Evolutionary conservation across 2,329 filamentous ascomycete genomes (phyloP).

Genomic region (Trichoderma brevicompactum): DNA sequence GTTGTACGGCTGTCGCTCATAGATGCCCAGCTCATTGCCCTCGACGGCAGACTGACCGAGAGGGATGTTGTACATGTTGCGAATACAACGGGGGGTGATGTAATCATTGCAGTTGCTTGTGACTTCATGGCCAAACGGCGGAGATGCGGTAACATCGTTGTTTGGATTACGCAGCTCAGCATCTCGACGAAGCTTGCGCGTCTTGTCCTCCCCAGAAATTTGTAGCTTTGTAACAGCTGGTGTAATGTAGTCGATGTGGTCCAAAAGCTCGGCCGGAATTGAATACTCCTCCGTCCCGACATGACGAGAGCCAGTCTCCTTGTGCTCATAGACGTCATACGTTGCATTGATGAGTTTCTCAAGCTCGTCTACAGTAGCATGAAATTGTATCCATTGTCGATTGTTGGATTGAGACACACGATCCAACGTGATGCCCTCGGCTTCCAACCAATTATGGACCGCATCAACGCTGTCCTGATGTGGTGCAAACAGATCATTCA

Average conservation of each 20-base stretch:
- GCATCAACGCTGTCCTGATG: neutral
- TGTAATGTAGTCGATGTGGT: conserved; percentile 9
- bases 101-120: neutral
- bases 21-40: conserved; percentile 11
- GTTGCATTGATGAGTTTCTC: neutral
- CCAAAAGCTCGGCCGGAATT: neutral
- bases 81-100: conserved; percentile 1
- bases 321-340: conserved; percentile 8
- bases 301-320: neutral
- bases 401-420: neutral
- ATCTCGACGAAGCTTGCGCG: neutral
- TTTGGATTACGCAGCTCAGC: neutral
- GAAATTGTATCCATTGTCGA: conserved; percentile 13
- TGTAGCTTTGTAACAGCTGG: neutral
- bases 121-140: neutral
- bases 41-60: neutral
- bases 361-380: conserved; percentile 3
- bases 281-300: conserved; percentile 6
- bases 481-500: conserved; percentile 3
- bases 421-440: neutral
- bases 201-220: neutral
- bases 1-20: conserved; percentile 3
- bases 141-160: neutral
- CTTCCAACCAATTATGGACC: neutral
- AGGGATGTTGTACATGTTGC: conserved; percentile 9